A percentile compares a stretch with the other conserved stretches of the same genome.
Evolutionary conservation across 2,329 filamentous ascomycete species (phyloP).

Genomic region (Rugonectria rugulosa): DNA sequence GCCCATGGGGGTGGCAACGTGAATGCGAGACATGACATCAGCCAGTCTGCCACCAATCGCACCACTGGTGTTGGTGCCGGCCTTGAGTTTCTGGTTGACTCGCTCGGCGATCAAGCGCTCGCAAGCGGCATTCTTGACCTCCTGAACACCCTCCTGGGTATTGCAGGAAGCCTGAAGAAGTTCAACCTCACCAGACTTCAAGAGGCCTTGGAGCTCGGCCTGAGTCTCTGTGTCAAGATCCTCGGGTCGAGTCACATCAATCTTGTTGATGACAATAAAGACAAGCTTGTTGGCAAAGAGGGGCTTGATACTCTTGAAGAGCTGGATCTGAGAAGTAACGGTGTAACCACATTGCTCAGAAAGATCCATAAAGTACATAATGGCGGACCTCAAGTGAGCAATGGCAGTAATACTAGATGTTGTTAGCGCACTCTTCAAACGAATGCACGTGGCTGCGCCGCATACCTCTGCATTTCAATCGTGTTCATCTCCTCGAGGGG

Average conservation of each 20-base stretch:
- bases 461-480: constrained; percentile 87
- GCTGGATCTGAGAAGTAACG: constrained; percentile 87
- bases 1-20: constrained; percentile 92
- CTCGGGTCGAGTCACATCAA: constrained; percentile 87
- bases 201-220: constrained; percentile 77
- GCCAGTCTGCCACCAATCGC: constrained; percentile 81
- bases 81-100: constrained; percentile 95
- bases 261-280: constrained; percentile 98
- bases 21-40: constrained; percentile 91
- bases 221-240: constrained; percentile 84
- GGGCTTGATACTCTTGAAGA: constrained; percentile 97
- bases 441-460: not conserved
- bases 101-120: constrained; percentile 92
- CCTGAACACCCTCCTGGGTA: constrained; percentile 91
- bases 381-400: constrained; percentile 92
- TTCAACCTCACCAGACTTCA: constrained; percentile 90
- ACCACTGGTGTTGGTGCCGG: constrained; percentile 80
- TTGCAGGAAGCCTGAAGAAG: constrained; percentile 93
- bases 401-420: constrained; percentile 84
- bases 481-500: constrained; percentile 99
- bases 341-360: constrained; percentile 97
- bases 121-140: constrained; percentile 94
- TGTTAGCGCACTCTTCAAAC: not conserved
- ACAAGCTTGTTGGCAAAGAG: constrained; percentile 97
- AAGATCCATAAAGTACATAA: constrained; percentile 98